phyloP scores from a whole-genome alignment of 768 basidiomycete species.

The Lactifluus echinatus region DNA sequence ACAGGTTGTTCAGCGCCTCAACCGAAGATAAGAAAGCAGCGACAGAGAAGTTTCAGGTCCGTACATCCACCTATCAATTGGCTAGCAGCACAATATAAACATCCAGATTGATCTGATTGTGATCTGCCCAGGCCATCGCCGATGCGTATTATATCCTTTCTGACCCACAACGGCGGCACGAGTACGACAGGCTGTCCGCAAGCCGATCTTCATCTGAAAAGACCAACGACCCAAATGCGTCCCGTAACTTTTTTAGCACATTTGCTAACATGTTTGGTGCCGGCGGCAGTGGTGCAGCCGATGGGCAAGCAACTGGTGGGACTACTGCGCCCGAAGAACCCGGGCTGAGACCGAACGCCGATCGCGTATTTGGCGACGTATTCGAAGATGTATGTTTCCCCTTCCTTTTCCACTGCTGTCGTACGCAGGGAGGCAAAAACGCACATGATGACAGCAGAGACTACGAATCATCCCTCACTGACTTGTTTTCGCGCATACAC shows the following conservation, averaged over 20 bases:
- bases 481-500: background rate
- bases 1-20: conserved; percentile 64
- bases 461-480: no score
- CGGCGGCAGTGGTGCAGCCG: conserved; percentile 30
- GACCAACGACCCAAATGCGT: conserved; percentile 56
- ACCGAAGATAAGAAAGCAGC: conserved; percentile 61
- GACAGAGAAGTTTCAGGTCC: conserved; percentile 80
- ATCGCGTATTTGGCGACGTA: conserved; percentile 79
- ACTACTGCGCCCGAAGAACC: conserved; percentile 26
- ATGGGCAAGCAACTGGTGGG: conserved; percentile 24
- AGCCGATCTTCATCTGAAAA: conserved; percentile 42
- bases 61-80: conserved; percentile 2
- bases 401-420: background rate
- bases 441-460: background rate
- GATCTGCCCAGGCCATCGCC: conserved; percentile 55
- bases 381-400: conserved; percentile 72
- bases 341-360: conserved; percentile 56
- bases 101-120: background rate
- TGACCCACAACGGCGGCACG: conserved; percentile 58
- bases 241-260: conserved; percentile 65
- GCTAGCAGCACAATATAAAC: no score
- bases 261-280: conserved; percentile 63
- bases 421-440: background rate
- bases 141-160: conserved; percentile 94
- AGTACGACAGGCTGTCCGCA: conserved; percentile 64